Evolutionary conservation across 2,329 filamentous ascomycete genomes (phyloP).

Genomic region (Alternaria sp.): DNA sequence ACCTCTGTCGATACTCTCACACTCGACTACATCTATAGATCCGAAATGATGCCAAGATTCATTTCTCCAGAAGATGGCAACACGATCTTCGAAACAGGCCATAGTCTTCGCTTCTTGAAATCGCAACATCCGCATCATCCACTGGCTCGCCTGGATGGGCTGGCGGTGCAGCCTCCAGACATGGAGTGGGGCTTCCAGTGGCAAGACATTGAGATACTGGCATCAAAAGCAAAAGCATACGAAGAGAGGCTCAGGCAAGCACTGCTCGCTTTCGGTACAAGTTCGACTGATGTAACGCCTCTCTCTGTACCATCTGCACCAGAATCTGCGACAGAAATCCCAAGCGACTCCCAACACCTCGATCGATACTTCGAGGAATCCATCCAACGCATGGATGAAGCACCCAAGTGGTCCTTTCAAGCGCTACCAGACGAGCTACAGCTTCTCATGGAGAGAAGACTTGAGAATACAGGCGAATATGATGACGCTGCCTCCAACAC

Average conservation of each 20-base stretch:
- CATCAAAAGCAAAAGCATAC: conserved; percentile 65
- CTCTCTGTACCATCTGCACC: not conserved
- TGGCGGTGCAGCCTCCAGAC: conserved; percentile 62
- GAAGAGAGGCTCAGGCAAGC: conserved; percentile 54
- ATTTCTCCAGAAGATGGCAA: conserved; percentile 73
- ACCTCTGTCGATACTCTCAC: conserved; percentile 31
- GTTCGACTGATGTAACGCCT: not conserved
- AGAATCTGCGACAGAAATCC: conserved; percentile 1
- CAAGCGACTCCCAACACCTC: conserved; percentile 20
- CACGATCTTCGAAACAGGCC: conserved; percentile 80
- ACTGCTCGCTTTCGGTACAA: conserved; percentile 38
- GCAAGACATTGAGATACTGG: conserved; percentile 71
- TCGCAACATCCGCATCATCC: conserved; percentile 75
- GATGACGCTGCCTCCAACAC: conserved; percentile 11
- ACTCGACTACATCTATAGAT: conserved; percentile 69
- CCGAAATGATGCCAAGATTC: conserved; percentile 73
- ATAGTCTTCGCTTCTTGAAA: conserved; percentile 76
- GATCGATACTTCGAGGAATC: conserved; percentile 41
- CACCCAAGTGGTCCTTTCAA: conserved; percentile 25
- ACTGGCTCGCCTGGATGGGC: conserved; percentile 63
- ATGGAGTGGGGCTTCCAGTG: conserved; percentile 77
- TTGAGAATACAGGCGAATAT: conserved; percentile 13
- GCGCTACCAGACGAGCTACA: conserved; percentile 42
- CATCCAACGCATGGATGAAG: conserved; percentile 35
- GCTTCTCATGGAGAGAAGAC: conserved; percentile 32